Percentiles rank a stretch among this genome's conserved stretches.
These are phyloP conservation scores for Talaromyces rugulosus DNA, from an alignment of 2,329 filamentous ascomycete species.

Conservation along the genomic window DNA sequence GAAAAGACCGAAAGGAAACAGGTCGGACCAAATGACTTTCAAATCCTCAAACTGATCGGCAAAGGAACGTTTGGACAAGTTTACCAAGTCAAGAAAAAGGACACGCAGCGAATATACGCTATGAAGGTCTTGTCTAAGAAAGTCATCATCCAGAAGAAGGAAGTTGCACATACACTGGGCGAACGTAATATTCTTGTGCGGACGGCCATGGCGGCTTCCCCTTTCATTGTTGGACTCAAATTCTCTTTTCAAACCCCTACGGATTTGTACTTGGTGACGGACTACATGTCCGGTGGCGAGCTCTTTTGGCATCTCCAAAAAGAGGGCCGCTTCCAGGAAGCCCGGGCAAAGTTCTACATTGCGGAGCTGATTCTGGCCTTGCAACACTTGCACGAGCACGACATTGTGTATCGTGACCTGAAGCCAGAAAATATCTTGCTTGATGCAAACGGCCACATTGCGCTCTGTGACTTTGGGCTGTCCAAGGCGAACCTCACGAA, in stretches of 20 bases:
- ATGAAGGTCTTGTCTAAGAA: constrained; percentile 99
- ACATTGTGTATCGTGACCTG: constrained; percentile 95
- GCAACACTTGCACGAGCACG: constrained; percentile 90
- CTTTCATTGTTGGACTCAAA: constrained; percentile 96
- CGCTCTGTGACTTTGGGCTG: constrained; percentile 92
- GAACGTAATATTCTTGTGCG: constrained; percentile 96
- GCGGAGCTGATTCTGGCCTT: constrained; percentile 93
- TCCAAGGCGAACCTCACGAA: constrained; percentile 97
- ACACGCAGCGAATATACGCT: constrained; percentile 91
- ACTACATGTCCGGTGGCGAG: constrained; percentile 99
- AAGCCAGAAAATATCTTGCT: constrained; percentile 97
- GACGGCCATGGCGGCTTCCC: constrained; percentile 90
- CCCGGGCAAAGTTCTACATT: constrained; percentile 96
- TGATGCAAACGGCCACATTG: constrained; percentile 96
- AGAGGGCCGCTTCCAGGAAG: constrained; percentile 91
- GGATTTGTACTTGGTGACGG: constrained; percentile 95
- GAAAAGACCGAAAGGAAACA: constrained; percentile 85
- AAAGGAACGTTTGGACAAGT: constrained; percentile 99
- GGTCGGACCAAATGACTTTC: constrained; percentile 91
- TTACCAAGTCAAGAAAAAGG: constrained; percentile 96
- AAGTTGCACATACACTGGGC: constrained; percentile 93
- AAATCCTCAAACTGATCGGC: constrained; percentile 91
- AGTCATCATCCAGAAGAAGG: constrained; percentile 99
- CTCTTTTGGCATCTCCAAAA: constrained; percentile 98
- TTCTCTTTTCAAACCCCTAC: constrained; percentile 98